Evolutionary conservation across 768 basidiomycete species (phyloP).

Genomic region (Boletales sp.): DNA sequence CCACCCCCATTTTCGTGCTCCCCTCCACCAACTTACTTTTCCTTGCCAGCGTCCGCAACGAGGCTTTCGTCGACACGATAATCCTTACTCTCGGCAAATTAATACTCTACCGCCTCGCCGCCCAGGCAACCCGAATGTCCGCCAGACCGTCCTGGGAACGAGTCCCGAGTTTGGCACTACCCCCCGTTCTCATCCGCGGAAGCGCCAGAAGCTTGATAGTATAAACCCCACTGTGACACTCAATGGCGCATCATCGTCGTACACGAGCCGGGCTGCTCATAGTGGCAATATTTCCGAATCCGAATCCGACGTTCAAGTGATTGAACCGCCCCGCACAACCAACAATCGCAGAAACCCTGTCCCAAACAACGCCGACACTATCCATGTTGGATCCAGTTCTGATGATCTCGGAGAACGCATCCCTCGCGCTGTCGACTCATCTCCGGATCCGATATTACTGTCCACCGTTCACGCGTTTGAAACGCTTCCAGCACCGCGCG

Average conservation of each 20-base stretch:
- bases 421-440: conserved; percentile 4
- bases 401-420: conserved; percentile 25
- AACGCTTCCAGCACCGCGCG: conserved; percentile 13
- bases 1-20: neutral
- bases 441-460: conserved; percentile 23
- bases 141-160: conserved; percentile 19
- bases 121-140: conserved; percentile 24
- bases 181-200: conserved; percentile 4
- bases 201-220: conserved; percentile 23
- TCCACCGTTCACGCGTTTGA: conserved; percentile 18
- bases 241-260: conserved; percentile 6
- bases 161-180: neutral
- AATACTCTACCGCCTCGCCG: neutral
- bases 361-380: conserved; percentile 17
- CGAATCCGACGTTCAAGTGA: conserved; percentile 20
- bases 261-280: neutral
- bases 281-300: conserved; percentile 6
- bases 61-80: conserved; percentile 7
- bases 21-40: conserved; percentile 1
- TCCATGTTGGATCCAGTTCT: conserved; percentile 13
- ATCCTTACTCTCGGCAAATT: conserved; percentile 3
- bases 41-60: conserved; percentile 7
- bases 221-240: neutral
- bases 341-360: neutral
- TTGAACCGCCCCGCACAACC: conserved; percentile 1